These are phyloP conservation scores for Coelastrella sp. DNA, from an alignment of 139 green algal species.

Conservation along the genomic window DNA sequence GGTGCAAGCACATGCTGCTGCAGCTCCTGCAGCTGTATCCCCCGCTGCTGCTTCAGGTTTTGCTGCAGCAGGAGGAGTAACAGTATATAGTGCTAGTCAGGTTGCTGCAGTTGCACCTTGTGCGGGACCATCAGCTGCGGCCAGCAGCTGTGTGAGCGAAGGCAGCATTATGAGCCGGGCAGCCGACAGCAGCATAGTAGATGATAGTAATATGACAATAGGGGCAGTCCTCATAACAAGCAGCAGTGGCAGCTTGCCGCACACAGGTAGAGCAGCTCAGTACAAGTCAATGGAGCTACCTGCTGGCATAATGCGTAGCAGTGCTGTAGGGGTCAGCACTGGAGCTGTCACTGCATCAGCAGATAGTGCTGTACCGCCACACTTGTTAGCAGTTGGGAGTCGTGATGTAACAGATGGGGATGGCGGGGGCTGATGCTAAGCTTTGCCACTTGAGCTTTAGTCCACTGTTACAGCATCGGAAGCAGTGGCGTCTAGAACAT, in stretches of 20 bases:
- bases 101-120: too few relatives aligned
- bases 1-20: neutral
- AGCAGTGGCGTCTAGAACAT: too few relatives aligned
- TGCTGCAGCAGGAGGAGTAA: neutral
- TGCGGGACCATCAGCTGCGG: neutral
- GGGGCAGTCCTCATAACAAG: neutral
- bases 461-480: too few relatives aligned
- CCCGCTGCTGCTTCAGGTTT: neutral
- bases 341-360: neutral
- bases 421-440: neutral
- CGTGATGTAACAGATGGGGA: conserved; percentile 5
- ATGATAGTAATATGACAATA: neutral
- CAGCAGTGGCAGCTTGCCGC: conserved; percentile 40
- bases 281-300: too few relatives aligned
- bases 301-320: too few relatives aligned
- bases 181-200: neutral
- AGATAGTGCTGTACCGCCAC: neutral
- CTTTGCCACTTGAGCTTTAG: too few relatives aligned
- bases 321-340: neutral
- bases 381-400: conserved; percentile 17
- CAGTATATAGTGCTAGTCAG: too few relatives aligned
- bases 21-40: neutral
- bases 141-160: neutral
- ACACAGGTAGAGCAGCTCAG: too few relatives aligned
- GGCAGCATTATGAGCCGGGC: neutral